Base-by-base conservation (phyloP, 805 yeast species). In the Saccharomycopsis olivae region DNA sequence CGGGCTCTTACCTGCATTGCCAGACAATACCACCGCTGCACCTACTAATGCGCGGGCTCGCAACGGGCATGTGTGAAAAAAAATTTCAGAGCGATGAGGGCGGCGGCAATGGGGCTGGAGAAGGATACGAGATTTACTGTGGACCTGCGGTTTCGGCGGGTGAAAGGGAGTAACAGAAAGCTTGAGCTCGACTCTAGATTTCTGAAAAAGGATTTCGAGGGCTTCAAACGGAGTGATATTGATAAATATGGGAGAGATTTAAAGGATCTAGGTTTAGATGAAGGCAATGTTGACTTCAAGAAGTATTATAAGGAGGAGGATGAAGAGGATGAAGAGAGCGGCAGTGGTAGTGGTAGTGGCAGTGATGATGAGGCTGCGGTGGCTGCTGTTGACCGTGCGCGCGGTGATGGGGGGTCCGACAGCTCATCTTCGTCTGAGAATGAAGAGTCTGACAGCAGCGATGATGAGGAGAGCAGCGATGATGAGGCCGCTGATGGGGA, bases 241-340 rank as follows among this genome's bases (percentile, higher is more conserved):
- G 97, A 92, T 56, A 77, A 81, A 51, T 89, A 86, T 57, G 98
- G 98, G 34, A 71, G 96, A 56, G 78, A 71, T 50, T 53, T 85
- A 18, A 65, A 65, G 27, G 58, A 56, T 2, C 50, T 51, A 16
- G 60, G 55, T 6, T 49, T 53, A 25, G 59, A 64, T 25, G 70
- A 72, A 5, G 56, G 55, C n/a, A 57, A 58, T 39, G 60, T 62
- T 39, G 78, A 73, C 49, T 69, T 82, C 51, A 79, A 78, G 46
- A 74, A 76, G 46, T 81, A 76, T 51, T 84, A 78, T 51, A 75
- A 75, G 34, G 51, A 47, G 32, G 52, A 46, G 9, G 51, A 46
- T 15, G 42, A 43, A 9, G 54, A 38, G 14, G 29, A 35, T 3
- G 36, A 33, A 20, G 34, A 45, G 24, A 29, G 43, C 32, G 50